A percentile compares a stretch with the other conserved stretches of the same genome.
Conservation (phyloP, 352 stramenopile genomes). For the Phytophthora hybrid region DNA sequence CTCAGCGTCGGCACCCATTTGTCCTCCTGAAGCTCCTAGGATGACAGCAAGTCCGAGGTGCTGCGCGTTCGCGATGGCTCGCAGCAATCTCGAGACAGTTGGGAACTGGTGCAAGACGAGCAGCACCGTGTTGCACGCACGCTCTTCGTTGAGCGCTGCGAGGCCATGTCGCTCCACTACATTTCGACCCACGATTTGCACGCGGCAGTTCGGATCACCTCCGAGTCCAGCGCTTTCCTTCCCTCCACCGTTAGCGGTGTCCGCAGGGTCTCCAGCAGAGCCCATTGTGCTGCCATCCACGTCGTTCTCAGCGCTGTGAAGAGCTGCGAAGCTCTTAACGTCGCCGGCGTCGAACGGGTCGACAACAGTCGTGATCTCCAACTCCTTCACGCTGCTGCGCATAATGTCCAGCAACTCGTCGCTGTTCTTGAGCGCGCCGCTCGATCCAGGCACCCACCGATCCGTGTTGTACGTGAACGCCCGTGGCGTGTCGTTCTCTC, state of each 20-base stretch:
- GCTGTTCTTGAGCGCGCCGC: constrained; percentile 56
- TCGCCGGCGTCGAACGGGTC: constrained; percentile 72
- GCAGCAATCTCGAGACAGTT: constrained; percentile 56
- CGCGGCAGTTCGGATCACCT: constrained; percentile 51
- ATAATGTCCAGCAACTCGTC: constrained; percentile 73
- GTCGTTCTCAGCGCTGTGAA: constrained; percentile 61
- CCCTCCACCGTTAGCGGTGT: neutral
- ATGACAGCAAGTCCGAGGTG: constrained; percentile 63
- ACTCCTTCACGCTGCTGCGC: constrained; percentile 55
- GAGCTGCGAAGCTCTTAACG: constrained; percentile 57
- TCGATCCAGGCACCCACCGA: constrained; percentile 64
- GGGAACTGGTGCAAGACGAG: constrained; percentile 64
- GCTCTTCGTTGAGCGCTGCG: constrained; percentile 55
- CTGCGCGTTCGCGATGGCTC: constrained; percentile 54
- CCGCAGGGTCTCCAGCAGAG: constrained; percentile 13
- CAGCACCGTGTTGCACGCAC: constrained; percentile 69
- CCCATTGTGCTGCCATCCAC: constrained; percentile 4
- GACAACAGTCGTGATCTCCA: constrained; percentile 62
- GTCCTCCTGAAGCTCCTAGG: constrained; percentile 47
- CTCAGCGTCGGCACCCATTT: constrained; percentile 41
- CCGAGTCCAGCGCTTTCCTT: constrained; percentile 38
- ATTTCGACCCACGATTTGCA: constrained; percentile 58
- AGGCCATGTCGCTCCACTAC: constrained; percentile 51
- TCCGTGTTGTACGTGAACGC: constrained; percentile 74
- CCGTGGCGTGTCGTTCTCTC: constrained; percentile 13